phyloP scores from a whole-genome alignment of 768 basidiomycete species.

The Tubosaeta brunneosetosa region DNA sequence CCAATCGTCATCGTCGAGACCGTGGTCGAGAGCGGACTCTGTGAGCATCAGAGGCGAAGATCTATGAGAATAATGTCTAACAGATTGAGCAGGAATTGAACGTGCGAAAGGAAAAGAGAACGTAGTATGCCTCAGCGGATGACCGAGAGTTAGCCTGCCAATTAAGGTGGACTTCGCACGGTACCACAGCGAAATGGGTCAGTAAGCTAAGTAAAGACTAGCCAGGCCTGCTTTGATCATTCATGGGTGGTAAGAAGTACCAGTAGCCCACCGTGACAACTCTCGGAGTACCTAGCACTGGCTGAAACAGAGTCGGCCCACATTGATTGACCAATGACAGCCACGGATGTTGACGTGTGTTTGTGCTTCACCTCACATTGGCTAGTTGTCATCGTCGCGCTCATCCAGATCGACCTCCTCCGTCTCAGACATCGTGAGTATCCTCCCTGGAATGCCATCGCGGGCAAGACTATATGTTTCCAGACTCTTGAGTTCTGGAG shows the following conservation, averaged over 20 bases:
- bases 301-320: too few species aligned
- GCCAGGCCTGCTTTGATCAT: background rate
- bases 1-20: conserved; percentile 73
- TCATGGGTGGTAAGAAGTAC: background rate
- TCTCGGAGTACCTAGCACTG: background rate
- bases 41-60: conserved; percentile 46
- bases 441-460: background rate
- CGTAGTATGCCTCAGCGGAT: background rate
- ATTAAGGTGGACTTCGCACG: conserved; percentile 14
- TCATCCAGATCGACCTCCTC: conserved; percentile 39
- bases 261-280: background rate
- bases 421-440: conserved; percentile 55
- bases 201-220: background rate
- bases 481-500: background rate
- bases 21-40: conserved; percentile 52
- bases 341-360: conserved; percentile 25
- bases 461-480: background rate
- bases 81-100: background rate
- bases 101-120: background rate
- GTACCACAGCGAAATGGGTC: background rate
- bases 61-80: background rate
- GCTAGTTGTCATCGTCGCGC: background rate
- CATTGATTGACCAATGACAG: conserved; percentile 7
- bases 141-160: background rate
- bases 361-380: conserved; percentile 13